Evolutionary conservation across 192 early-diverging fungal species (phyloP).

Genomic region (Backusella morwellensis): DNA sequence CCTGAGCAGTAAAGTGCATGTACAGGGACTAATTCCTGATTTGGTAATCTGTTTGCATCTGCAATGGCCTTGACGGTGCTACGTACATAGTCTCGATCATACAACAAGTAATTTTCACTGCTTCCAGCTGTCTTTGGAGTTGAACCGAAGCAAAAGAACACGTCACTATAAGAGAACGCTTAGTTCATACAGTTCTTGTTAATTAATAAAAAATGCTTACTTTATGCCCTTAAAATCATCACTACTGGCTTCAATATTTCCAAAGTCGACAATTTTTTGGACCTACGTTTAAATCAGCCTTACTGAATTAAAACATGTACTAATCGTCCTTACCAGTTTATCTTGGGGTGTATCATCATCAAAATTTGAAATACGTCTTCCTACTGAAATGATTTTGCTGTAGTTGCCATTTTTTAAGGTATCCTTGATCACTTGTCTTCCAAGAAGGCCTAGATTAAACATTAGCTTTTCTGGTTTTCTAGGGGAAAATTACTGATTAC

Average conservation of each 20-base stretch:
- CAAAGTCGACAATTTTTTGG: slow-evolving; percentile 76
- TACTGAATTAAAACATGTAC: no score
- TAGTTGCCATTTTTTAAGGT: slow-evolving; percentile 44
- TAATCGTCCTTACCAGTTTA: slow-evolving; percentile 28
- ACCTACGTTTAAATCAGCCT: slow-evolving; percentile 22
- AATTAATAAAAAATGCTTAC: slow-evolving; percentile 33
- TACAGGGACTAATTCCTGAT: slow-evolving; percentile 29
- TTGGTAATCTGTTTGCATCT: slow-evolving; percentile 44
- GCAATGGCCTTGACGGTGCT: slow-evolving; percentile 58
- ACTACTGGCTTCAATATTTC: slow-evolving; percentile 51
- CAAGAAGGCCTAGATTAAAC: slow-evolving; percentile 21
- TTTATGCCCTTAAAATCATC: slow-evolving; percentile 40
- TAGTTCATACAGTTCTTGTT: slow-evolving; percentile 20
- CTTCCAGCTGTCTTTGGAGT: slow-evolving; percentile 63
- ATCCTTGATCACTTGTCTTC: slow-evolving; percentile 53
- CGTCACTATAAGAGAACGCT: slow-evolving; percentile 36
- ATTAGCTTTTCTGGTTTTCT: not conserved
- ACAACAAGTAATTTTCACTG: slow-evolving; percentile 63
- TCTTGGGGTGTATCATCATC: slow-evolving; percentile 40
- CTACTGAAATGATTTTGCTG: slow-evolving; percentile 53
- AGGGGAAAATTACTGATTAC: not conserved
- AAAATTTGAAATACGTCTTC: slow-evolving; percentile 44
- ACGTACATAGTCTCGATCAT: slow-evolving; percentile 77
- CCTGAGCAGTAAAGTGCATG: slow-evolving; percentile 54
- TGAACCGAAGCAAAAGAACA: slow-evolving; percentile 73